A percentile compares a stretch with the other conserved stretches of the same genome.
phyloP scores from a whole-genome alignment of 768 basidiomycete species.

The Lactarius deliciosus region DNA sequence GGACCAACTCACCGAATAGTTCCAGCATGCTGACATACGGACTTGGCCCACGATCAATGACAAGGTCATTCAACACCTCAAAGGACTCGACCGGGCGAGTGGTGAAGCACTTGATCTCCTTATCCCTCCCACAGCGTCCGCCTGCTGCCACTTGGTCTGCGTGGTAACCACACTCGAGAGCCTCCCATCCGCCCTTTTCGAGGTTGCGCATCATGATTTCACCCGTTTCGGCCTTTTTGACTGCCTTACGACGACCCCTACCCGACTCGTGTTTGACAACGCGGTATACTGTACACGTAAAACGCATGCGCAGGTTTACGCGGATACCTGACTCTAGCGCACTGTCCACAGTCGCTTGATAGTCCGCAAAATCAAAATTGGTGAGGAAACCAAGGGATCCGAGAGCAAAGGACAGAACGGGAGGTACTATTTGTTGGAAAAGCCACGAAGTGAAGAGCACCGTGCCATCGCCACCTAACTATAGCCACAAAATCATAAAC shows the following conservation, averaged over 20 bases:
- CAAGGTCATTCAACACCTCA: conserved; percentile 94
- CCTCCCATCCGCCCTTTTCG: conserved; percentile 93
- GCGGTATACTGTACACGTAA: conserved; percentile 98
- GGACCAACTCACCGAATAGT: conserved; percentile 75
- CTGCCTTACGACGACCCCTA: conserved; percentile 64
- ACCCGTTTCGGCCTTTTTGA: conserved; percentile 91
- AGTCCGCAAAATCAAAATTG: conserved; percentile 90
- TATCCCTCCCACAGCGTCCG: conserved; percentile 65
- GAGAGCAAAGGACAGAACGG: conserved; percentile 94
- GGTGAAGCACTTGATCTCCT: conserved; percentile 97
- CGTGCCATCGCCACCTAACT: conserved; percentile 98
- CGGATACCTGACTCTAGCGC: conserved; percentile 91
- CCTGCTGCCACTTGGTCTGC: conserved; percentile 44
- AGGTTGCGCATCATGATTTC: conserved; percentile 97
- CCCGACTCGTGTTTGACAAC: conserved; percentile 72
- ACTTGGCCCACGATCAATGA: conserved; percentile 96
- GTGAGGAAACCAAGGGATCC: conserved; percentile 98
- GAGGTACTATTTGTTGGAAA: conserved; percentile 98
- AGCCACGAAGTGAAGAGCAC: conserved; percentile 99
- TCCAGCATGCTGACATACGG: conserved; percentile 96
- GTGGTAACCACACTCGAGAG: conserved; percentile 78
- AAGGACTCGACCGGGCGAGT: conserved; percentile 95
- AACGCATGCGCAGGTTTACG: conserved; percentile 97
- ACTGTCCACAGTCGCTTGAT: conserved; percentile 81
- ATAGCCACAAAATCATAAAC: conserved; percentile 8